Evolutionary conservation across 2,329 filamentous ascomycete genomes (phyloP).

Genomic region (Ceratocystis albifundus): DNA sequence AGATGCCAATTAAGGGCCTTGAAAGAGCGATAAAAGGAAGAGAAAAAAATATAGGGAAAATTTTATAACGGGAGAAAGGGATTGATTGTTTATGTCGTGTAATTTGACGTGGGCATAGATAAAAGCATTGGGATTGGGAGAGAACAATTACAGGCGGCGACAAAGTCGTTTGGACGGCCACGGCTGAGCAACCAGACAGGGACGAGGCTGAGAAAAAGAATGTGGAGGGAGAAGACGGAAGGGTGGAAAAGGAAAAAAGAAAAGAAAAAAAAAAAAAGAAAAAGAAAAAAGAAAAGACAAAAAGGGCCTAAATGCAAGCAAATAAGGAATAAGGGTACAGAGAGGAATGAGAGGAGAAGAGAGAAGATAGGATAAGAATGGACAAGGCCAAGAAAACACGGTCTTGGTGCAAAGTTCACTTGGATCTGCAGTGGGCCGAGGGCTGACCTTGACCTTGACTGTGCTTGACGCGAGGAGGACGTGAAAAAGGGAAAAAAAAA

Average conservation of each 20-base stretch:
- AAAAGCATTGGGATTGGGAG: not conserved
- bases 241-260: constrained; percentile 7
- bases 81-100: not conserved
- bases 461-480: constrained; percentile 14
- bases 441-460: constrained; percentile 6
- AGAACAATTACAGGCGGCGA: not conserved
- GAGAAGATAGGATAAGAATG: not conserved
- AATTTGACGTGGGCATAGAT: not conserved
- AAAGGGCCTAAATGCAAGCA: not conserved
- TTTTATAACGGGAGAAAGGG: not conserved
- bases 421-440: constrained; percentile 20
- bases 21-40: not conserved
- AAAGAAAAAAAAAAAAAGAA: not conserved
- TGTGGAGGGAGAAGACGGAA: constrained; percentile 1
- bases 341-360: not conserved
- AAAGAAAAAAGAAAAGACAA: constrained; percentile 1
- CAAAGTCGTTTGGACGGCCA: not conserved
- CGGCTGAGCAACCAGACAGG: not conserved
- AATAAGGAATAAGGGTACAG: not conserved
- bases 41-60: constrained; percentile 9
- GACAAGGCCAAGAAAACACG: constrained; percentile 9
- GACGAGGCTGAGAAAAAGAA: constrained; percentile 14
- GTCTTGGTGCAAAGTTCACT: constrained; percentile 10
- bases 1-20: not conserved
- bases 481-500: constrained; percentile 17